Evolutionary conservation across 2,329 filamentous ascomycete species (phyloP).

Genomic region (Diplodia scrobiculata): DNA sequence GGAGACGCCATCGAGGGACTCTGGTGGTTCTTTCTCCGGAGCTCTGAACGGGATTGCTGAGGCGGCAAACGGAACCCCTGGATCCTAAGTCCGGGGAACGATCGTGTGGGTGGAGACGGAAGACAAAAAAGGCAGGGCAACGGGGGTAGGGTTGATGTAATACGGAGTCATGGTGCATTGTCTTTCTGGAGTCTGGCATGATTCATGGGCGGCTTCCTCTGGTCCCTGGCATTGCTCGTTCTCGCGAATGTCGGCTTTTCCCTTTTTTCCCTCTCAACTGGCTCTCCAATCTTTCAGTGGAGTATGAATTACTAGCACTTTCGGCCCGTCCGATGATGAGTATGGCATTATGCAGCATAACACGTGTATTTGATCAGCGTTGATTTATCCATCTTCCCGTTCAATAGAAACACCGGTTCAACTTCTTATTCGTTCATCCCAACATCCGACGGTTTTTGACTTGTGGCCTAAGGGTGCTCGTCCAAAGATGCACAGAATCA

Average conservation of each 20-base stretch:
- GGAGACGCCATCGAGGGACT: constrained; percentile 27
- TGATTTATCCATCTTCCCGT: neutral
- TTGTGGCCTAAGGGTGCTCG: too few species aligned
- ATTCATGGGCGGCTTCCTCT: constrained; percentile 14
- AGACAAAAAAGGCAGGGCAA: constrained; percentile 17
- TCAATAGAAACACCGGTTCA: neutral
- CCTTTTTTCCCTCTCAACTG: neutral
- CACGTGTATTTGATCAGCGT: neutral
- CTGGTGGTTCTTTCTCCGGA: constrained; percentile 11
- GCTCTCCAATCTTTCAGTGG: neutral
- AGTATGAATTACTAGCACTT: neutral
- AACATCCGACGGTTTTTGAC: too few species aligned
- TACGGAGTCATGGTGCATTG: constrained; percentile 23
- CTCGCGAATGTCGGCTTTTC: neutral
- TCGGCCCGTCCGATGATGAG: neutral
- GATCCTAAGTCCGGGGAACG: neutral
- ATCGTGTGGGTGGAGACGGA: neutral
- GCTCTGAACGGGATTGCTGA: constrained; percentile 29
- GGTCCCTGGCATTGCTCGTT: neutral
- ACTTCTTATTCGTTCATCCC: too few species aligned
- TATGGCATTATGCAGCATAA: neutral
- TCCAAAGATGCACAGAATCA: neutral
- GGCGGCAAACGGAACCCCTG: constrained; percentile 21
- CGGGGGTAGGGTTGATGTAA: constrained; percentile 15
- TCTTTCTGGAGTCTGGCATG: constrained; percentile 7